Percentiles rank a stretch among this genome's conserved stretches.
These are phyloP conservation scores for Camellia sinensis DNA, from an alignment of 148 eudicot species.

Conservation along the genomic window DNA sequence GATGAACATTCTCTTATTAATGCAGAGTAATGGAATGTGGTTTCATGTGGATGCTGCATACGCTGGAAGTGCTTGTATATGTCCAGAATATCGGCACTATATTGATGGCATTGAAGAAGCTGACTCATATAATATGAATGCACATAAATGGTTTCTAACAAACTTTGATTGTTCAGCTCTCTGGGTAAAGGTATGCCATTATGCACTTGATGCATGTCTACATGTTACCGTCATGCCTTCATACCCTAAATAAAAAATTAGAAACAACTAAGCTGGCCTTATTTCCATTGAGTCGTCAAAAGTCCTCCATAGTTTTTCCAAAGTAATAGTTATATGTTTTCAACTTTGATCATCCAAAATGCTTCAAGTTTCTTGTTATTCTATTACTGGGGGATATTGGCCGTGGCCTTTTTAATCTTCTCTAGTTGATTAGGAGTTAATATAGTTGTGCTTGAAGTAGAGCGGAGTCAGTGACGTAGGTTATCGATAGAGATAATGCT, in stretches of 20 bases:
- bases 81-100: slow-evolving; percentile 82
- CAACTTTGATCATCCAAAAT: not conserved
- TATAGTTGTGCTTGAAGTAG: not conserved
- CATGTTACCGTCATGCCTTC: not conserved
- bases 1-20: slow-evolving; percentile 6
- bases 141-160: slow-evolving; percentile 95
- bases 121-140: slow-evolving; percentile 87
- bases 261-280: not conserved
- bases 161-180: slow-evolving; percentile 93
- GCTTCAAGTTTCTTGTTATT: not conserved
- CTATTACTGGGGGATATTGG: not conserved
- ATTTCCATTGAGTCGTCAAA: not conserved
- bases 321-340: not conserved
- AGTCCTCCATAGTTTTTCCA: not conserved
- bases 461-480: not conserved
- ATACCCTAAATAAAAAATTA: not conserved
- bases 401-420: not conserved
- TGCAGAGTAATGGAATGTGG: slow-evolving; percentile 76
- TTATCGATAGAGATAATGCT: not conserved
- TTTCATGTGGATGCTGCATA: slow-evolving; percentile 93
- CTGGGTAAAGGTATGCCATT: slow-evolving; percentile 66
- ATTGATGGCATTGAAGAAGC: slow-evolving; percentile 88
- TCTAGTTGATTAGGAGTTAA: not conserved
- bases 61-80: slow-evolving; percentile 98
- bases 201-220: slow-evolving; percentile 5